These are phyloP conservation scores for Posidonia australis DNA, from an alignment of 106 monocot genomes.

Conservation along the genomic window DNA sequence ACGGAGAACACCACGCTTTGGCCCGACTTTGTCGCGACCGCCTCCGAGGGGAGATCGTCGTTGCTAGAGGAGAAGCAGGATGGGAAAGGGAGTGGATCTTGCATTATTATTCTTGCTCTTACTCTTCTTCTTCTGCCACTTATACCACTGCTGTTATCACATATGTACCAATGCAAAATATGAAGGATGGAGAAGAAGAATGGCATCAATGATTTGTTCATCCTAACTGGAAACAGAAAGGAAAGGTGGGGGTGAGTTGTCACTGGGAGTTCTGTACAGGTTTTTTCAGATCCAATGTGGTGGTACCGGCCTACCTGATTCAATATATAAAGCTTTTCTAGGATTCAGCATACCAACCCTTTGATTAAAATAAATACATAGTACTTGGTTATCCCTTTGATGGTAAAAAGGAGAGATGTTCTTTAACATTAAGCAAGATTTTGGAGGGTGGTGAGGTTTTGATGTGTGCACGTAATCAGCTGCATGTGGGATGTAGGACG, in stretches of 20 bases:
- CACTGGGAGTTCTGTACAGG: background rate
- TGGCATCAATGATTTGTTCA: background rate
- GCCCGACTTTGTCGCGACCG: slow-evolving; percentile 26
- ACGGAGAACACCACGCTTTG: slow-evolving; percentile 26
- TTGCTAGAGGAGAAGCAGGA: slow-evolving; percentile 40
- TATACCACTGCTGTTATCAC: background rate
- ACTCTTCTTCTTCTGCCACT: background rate
- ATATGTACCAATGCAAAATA: background rate
- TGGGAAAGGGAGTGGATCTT: slow-evolving; percentile 43
- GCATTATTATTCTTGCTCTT: slow-evolving; percentile 23
- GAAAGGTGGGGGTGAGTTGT: slow-evolving; percentile 1
- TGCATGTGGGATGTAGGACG: too few relatives aligned
- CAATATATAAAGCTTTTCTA: too few relatives aligned
- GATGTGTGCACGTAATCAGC: too few relatives aligned
- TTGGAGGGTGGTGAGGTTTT: too few relatives aligned
- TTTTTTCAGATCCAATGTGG: too few relatives aligned
- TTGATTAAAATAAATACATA: too few relatives aligned
- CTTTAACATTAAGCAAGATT: too few relatives aligned
- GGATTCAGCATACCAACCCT: too few relatives aligned
- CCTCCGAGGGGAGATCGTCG: slow-evolving; percentile 3
- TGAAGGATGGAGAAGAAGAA: background rate
- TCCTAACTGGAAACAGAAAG: slow-evolving; percentile 3
- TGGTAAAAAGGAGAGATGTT: too few relatives aligned
- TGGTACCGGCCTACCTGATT: too few relatives aligned
- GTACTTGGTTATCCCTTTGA: too few relatives aligned